These are phyloP conservation scores for Myxozyma udenii DNA, from an alignment of 805 yeast species.

Conservation along the genomic window DNA sequence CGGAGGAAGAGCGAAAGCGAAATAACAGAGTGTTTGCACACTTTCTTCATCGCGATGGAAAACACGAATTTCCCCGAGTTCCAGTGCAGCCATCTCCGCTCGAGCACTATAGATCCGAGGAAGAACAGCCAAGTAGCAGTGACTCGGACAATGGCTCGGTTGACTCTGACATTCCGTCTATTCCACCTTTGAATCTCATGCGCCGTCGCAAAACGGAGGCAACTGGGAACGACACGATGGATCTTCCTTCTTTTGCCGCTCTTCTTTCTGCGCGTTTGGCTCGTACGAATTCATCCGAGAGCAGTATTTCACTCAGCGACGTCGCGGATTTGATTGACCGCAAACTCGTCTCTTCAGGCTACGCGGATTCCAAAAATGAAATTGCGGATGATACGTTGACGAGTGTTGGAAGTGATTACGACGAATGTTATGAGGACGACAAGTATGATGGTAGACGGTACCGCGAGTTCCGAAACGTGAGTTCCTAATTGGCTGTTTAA, in stretches of 20 bases:
- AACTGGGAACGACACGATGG: too few relatives aligned
- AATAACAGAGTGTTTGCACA: background rate
- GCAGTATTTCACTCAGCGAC: background rate
- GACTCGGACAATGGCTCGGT: background rate
- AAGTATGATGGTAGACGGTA: too few relatives aligned
- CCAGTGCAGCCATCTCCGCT: background rate
- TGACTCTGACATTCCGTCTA: background rate
- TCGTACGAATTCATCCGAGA: background rate
- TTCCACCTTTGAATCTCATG: background rate
- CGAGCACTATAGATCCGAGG: background rate
- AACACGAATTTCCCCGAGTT: background rate
- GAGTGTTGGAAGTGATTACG: too few relatives aligned
- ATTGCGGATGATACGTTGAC: too few relatives aligned
- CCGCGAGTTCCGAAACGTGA: too few relatives aligned
- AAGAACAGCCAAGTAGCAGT: background rate
- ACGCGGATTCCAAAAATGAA: too few relatives aligned
- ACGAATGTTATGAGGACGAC: too few relatives aligned
- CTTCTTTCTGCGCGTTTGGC: background rate
- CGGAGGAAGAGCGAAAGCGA: background rate
- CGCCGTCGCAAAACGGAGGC: background rate
- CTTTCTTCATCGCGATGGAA: background rate
- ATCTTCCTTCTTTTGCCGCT: background rate
- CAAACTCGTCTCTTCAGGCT: too few relatives aligned
- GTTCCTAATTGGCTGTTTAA: too few relatives aligned
- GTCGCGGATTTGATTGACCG: background rate